Conservation (phyloP, 768 basidiomycete species). For the Lyophyllum atratum region DNA sequence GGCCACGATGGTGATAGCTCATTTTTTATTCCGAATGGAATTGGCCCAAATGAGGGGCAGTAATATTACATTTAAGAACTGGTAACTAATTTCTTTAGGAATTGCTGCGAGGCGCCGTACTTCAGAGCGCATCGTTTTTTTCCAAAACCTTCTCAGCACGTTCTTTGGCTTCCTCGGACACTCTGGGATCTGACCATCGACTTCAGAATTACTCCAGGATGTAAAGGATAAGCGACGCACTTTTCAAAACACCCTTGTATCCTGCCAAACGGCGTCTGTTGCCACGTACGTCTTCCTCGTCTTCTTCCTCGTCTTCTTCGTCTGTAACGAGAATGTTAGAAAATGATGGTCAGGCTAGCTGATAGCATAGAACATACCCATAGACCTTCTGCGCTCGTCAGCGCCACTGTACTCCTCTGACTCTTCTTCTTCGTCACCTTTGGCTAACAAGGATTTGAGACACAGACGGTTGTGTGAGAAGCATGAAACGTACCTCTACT, state of each 20-base stretch:
- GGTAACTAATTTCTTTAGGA: too few relatives aligned
- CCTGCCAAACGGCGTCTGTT: conserved; percentile 45
- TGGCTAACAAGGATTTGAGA: neutral
- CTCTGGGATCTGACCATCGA: conserved; percentile 8
- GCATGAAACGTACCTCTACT: neutral
- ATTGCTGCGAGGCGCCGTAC: too few relatives aligned
- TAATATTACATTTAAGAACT: too few relatives aligned
- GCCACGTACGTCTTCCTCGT: neutral
- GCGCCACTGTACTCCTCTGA: too few relatives aligned
- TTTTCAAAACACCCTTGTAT: conserved; percentile 55
- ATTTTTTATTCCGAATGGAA: too few relatives aligned
- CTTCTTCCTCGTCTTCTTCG: neutral
- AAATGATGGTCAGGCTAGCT: too few relatives aligned
- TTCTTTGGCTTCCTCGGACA: conserved; percentile 16
- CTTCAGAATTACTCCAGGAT: neutral
- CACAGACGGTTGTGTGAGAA: neutral
- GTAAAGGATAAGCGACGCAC: conserved; percentile 25
- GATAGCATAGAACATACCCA: too few relatives aligned
- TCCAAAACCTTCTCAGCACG: conserved; percentile 12
- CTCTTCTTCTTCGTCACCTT: neutral
- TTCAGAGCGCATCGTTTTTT: conserved; percentile 8
- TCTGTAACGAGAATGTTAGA: neutral
- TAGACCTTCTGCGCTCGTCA: too few relatives aligned
- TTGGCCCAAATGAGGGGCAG: too few relatives aligned
- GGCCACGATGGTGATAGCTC: too few relatives aligned